Evolutionary conservation across 345 rosid species (phyloP).

Genomic region (Schrenkiella parvula): DNA sequence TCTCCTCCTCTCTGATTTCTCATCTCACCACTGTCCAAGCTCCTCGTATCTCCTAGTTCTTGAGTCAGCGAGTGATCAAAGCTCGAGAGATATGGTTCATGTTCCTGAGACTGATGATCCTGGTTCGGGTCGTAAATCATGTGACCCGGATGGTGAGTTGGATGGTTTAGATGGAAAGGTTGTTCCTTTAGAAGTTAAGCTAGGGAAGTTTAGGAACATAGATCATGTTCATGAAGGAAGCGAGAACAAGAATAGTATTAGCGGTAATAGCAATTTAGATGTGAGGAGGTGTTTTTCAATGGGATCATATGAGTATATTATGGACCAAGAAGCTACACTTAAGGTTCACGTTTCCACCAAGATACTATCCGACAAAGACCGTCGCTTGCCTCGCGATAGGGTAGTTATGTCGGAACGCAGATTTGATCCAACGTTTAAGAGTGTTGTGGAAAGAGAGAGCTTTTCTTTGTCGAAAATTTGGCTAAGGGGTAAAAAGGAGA

Average conservation of each 20-base stretch:
- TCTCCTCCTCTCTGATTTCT: constrained; percentile 61
- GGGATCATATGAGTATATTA: constrained; percentile 60
- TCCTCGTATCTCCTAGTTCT: constrained; percentile 72
- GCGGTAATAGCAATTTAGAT: constrained; percentile 48
- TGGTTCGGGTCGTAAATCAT: constrained; percentile 40
- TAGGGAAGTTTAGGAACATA: constrained; percentile 65
- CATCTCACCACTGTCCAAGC: constrained; percentile 31
- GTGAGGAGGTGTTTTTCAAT: constrained; percentile 48
- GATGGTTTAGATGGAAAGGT: constrained; percentile 52
- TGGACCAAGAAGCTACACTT: constrained; percentile 45
- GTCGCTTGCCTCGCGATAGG: background rate
- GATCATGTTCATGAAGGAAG: constrained; percentile 40
- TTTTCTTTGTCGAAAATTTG: constrained; percentile 85
- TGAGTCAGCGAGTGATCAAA: constrained; percentile 72
- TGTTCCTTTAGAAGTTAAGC: constrained; percentile 60
- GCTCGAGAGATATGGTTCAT: constrained; percentile 69
- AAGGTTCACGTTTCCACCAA: constrained; percentile 44
- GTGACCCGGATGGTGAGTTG: constrained; percentile 27
- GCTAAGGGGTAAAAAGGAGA: constrained; percentile 69
- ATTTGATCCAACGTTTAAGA: constrained; percentile 21
- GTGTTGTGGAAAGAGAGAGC: constrained; percentile 70
- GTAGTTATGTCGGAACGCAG: constrained; percentile 9
- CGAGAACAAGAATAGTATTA: constrained; percentile 37
- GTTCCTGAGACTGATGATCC: constrained; percentile 15
- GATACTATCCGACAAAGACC: background rate